Evolutionary conservation across 768 basidiomycete species (phyloP).

Genomic region (Auriculariales sp.): DNA sequence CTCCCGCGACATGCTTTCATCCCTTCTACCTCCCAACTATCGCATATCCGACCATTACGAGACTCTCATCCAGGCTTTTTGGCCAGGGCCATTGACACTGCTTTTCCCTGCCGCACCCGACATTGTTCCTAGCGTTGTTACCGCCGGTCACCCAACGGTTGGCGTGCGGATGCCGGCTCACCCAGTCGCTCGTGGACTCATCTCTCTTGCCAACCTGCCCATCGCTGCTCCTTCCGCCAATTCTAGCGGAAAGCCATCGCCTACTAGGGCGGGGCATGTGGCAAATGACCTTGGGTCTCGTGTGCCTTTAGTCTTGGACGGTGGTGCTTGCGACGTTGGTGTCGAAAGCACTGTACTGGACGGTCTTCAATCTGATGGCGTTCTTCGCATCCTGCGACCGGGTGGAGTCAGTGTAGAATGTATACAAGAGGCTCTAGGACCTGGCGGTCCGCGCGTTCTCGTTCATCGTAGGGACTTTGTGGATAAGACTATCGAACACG

Average conservation of each 20-base stretch:
- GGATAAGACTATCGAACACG: conserved; percentile 51
- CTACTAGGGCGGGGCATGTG: conserved; percentile 82
- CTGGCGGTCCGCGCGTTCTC: conserved; percentile 45
- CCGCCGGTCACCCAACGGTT: conserved; percentile 65
- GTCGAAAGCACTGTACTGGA: conserved; percentile 94
- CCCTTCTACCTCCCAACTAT: conserved; percentile 57
- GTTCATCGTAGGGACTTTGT: conserved; percentile 69
- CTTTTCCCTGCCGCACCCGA: conserved; percentile 64
- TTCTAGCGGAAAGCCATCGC: conserved; percentile 85
- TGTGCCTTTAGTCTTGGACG: conserved; percentile 71
- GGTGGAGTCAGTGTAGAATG: conserved; percentile 90
- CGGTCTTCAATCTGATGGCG: conserved; percentile 60
- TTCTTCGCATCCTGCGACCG: conserved; percentile 71
- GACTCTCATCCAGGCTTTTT: conserved; percentile 67
- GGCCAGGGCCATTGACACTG: conserved; percentile 90
- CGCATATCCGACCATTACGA: conserved; percentile 49
- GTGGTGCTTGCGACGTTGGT: conserved; percentile 81
- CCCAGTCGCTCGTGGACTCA: conserved; percentile 81
- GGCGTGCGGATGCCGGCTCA: conserved; percentile 93
- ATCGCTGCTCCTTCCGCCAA: conserved; percentile 94
- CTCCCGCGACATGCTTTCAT: conserved; percentile 62
- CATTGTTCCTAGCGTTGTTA: conserved; percentile 58
- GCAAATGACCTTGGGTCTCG: conserved; percentile 53
- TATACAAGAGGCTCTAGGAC: conserved; percentile 43
- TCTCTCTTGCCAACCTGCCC: conserved; percentile 56